Base-by-base conservation (phyloP, 2,329 filamentous ascomycete genomes). In the Penicillium sp. region DNA sequence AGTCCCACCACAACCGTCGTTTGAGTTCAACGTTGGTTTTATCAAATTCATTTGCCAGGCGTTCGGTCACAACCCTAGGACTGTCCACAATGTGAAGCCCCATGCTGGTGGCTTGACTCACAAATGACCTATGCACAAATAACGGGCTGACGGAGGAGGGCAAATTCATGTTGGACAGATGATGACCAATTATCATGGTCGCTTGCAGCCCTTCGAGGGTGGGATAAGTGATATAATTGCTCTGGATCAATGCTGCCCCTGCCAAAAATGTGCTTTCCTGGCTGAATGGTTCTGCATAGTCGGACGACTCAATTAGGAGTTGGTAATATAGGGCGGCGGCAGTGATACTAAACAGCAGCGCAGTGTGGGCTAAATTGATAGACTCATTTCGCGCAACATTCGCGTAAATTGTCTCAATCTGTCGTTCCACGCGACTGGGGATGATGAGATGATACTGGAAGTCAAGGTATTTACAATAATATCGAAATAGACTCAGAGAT, bases 1-100 rank as follows among this genome's bases (percentile, higher is more conserved):
- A 56, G 49, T 78, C 73, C 77, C 77, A 79, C 74, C 74, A 78
- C 2, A 76, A 60, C 2, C 77, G 67, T n/a, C 77, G 67, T 20
- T 70, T 73, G 5, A 76, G 59, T 55, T 78, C 76, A 20, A 72
- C 26, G 7, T 72, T 66, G 5, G 69, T 53, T 6, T 55, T 53
- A 35, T 72, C 62, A 20, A 54, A 57, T 1, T 43, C 48, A n/a
- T 51, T 55, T 1, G 42, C 51, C n/a, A 55, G 60, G 11, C 62
- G 58, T n/a, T 61, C 61, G 11, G 65, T 54, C 1, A 49, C 56
- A 24, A 38, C 57, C 11, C 42, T 50, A 1, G 66, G 62, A 2
- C 62, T 65, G 50, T 77, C 75, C 10, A 72, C 53, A 5, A 66
- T 58, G 52, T 77, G 74, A n/a, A 78, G 63, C 11, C 67, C 64